A percentile compares a stretch with the other conserved stretches of the same genome.
Conservation (phyloP, 805 yeast species). For the Saturnispora sekii region DNA sequence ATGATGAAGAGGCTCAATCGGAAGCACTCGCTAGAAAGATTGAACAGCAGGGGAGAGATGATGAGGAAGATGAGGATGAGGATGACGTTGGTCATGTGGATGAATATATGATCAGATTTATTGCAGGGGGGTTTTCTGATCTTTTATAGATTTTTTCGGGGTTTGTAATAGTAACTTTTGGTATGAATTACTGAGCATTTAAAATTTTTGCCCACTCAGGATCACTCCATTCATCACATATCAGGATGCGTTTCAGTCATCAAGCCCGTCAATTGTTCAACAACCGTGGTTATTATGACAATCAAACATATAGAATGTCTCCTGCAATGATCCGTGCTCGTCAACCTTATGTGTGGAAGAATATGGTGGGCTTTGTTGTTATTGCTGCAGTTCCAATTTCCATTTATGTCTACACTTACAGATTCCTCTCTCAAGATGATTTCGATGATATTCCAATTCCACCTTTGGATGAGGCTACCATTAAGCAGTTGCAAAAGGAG, state of each 20-base stretch:
- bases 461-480: constrained; percentile 72
- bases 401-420: constrained; percentile 58
- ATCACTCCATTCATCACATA: not conserved
- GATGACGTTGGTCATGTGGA: constrained; percentile 78
- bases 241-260: constrained; percentile 6
- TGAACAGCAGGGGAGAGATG: constrained; percentile 13
- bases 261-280: constrained; percentile 13
- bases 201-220: not conserved
- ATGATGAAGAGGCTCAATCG: constrained; percentile 9
- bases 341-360: constrained; percentile 73
- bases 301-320: constrained; percentile 58
- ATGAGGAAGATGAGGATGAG: constrained; percentile 37
- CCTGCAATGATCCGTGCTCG: constrained; percentile 91
- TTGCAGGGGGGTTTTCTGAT: constrained; percentile 66
- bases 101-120: constrained; percentile 89
- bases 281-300: constrained; percentile 30
- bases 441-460: constrained; percentile 91
- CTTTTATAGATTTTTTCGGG: not conserved
- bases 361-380: constrained; percentile 51
- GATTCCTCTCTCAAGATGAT: constrained; percentile 64
- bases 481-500: constrained; percentile 62
- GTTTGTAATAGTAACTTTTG: not conserved
- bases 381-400: constrained; percentile 59
- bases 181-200: not conserved
- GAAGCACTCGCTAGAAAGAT: constrained; percentile 19